phyloP scores from a whole-genome alignment of 805 yeast genomes.

The Myxozyma nipponensis region DNA sequence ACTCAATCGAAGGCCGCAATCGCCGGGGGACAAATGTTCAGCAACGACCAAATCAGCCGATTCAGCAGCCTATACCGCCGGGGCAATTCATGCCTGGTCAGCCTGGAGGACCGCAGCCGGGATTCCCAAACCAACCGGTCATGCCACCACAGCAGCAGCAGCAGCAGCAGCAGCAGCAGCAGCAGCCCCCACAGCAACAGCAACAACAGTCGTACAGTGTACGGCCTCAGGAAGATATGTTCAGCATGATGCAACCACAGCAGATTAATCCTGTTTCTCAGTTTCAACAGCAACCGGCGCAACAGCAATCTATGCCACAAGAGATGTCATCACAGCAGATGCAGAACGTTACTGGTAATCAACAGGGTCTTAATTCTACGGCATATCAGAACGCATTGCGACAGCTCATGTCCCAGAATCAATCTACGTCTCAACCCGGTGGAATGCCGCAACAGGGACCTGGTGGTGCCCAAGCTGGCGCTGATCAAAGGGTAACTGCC shows the following conservation, averaged over 20 bases:
- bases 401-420: slow-evolving; percentile 23
- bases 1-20: slow-evolving; percentile 9
- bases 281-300: slow-evolving; percentile 18
- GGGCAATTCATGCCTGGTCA: neutral
- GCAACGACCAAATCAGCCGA: slow-evolving; percentile 2
- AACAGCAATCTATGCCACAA: slow-evolving; percentile 5
- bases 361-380: neutral
- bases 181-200: slow-evolving; percentile 19
- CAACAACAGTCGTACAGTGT: slow-evolving; percentile 3
- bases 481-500: slow-evolving; percentile 1
- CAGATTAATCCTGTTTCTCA: slow-evolving; percentile 14
- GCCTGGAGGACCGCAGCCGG: neutral
- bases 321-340: neutral
- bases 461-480: neutral
- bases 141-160: slow-evolving; percentile 2
- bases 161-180: slow-evolving; percentile 18
- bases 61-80: neutral
- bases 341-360: neutral
- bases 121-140: neutral
- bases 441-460: neutral
- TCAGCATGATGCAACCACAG: slow-evolving; percentile 14
- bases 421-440: neutral
- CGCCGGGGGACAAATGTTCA: slow-evolving; percentile 1
- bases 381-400: slow-evolving; percentile 23
- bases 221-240: slow-evolving; percentile 12